phyloP scores from a whole-genome alignment of 148 eudicot genomes.

The Rhododendron mucronatum region DNA sequence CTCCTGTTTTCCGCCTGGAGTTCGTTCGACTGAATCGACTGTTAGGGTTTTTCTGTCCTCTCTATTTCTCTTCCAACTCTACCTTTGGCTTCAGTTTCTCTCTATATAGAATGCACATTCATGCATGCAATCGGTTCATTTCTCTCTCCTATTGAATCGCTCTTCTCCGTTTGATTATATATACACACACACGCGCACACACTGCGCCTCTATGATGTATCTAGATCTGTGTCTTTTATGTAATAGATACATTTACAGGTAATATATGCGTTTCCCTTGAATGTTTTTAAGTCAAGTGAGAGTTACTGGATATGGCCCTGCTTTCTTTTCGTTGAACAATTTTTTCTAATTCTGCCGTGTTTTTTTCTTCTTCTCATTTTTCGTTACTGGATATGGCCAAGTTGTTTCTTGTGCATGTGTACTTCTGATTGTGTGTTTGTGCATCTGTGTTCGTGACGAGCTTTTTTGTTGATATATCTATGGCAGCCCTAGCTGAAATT shows the following conservation, averaged over 20 bases:
- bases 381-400: not conserved
- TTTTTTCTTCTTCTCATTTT: not conserved
- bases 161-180: not conserved
- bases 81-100: not conserved
- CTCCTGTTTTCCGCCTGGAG: not conserved
- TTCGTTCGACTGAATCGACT: not conserved
- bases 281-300: not conserved
- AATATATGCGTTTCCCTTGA: not conserved
- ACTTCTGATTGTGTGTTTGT: not conserved
- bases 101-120: not conserved
- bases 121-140: not conserved
- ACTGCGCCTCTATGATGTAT: no score
- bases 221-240: not conserved
- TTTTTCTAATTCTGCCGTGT: not conserved
- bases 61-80: not conserved
- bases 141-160: not conserved
- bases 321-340: not conserved
- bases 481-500: not conserved
- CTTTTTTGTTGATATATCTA: no score
- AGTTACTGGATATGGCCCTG: not conserved
- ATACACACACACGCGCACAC: no score
- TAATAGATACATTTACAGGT: no score
- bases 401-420: not conserved
- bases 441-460: not conserved
- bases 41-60: not conserved